Evolutionary conservation across 2,329 filamentous ascomycete genomes (phyloP).

Genomic region (Pseudocercospora fuligena): DNA sequence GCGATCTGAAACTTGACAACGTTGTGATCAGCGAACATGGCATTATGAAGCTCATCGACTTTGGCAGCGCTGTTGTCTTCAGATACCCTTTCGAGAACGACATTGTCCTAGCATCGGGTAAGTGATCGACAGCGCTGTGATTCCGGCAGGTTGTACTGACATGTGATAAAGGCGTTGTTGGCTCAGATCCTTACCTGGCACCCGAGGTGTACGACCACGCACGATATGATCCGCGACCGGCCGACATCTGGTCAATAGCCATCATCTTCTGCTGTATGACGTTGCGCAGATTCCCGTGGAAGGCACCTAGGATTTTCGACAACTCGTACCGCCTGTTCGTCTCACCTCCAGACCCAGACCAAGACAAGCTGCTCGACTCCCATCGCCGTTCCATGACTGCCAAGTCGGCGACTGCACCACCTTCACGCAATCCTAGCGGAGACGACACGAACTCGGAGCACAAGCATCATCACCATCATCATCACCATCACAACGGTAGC

Average conservation of each 20-base stretch:
- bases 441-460: slow-evolving; percentile 24
- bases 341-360: slow-evolving; percentile 76
- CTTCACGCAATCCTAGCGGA: slow-evolving; percentile 45
- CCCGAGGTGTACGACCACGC: slow-evolving; percentile 94
- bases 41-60: slow-evolving; percentile 99
- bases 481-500: slow-evolving; percentile 41
- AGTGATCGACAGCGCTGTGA: slow-evolving; percentile 42
- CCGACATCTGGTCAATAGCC: slow-evolving; percentile 96
- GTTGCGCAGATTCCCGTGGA: slow-evolving; percentile 93
- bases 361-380: slow-evolving; percentile 40
- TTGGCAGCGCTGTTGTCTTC: slow-evolving; percentile 96
- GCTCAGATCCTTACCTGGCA: slow-evolving; percentile 93
- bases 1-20: slow-evolving; percentile 95
- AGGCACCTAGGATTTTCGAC: slow-evolving; percentile 86
- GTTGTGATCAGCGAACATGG: slow-evolving; percentile 95
- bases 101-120: slow-evolving; percentile 79
- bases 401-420: slow-evolving; percentile 45
- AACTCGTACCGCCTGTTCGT: slow-evolving; percentile 96
- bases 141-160: slow-evolving; percentile 9
- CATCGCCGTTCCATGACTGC: slow-evolving; percentile 33
- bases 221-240: slow-evolving; percentile 90
- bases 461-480: slow-evolving; percentile 35
- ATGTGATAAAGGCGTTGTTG: slow-evolving; percentile 66
- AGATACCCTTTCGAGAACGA: slow-evolving; percentile 95
- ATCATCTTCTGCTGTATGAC: slow-evolving; percentile 99